A percentile compares a stretch with the other conserved stretches of the same genome.
These are phyloP conservation scores for Penicillium capsulatum DNA, from an alignment of 2,329 filamentous ascomycete genomes.

Conservation along the genomic window DNA sequence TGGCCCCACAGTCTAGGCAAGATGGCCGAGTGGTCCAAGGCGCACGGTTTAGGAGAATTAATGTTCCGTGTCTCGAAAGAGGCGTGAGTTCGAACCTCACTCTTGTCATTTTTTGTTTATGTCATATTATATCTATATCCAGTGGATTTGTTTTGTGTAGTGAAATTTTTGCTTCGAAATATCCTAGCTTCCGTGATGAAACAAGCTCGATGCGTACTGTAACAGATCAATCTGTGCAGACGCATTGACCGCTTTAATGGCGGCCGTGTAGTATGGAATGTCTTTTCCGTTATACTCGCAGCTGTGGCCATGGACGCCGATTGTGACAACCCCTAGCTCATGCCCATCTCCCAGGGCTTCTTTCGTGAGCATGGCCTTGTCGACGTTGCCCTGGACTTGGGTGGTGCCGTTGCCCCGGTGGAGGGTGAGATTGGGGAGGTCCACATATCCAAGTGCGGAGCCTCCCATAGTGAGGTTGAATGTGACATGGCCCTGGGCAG, in stretches of 20 bases:
- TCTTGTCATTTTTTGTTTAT: no score
- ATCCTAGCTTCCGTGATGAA: no score
- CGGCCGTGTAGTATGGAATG: conserved; percentile 26
- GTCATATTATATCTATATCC: no score
- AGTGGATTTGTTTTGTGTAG: no score
- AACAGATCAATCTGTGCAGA: conserved; percentile 17
- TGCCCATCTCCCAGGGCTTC: conserved; percentile 17
- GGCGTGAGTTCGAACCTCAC: no score
- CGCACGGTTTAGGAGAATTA: no score
- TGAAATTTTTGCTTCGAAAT: no score
- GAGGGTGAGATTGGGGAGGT: conserved; percentile 21
- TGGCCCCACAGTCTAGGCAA: no score
- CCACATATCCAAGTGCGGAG: conserved; percentile 19
- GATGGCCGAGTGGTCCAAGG: no score
- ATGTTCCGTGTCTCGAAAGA: no score
- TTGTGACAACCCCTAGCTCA: conserved; percentile 19
- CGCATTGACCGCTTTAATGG: conserved; percentile 20
- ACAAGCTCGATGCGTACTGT: conserved; percentile 19
- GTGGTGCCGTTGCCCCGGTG: conserved; percentile 9
- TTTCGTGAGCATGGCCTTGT: conserved; percentile 18
- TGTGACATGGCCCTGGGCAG: conserved; percentile 18
- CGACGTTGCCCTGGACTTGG: conserved; percentile 16
- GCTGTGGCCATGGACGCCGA: conserved; percentile 22
- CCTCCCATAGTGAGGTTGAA: conserved; percentile 25
- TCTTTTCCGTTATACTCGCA: conserved; percentile 25